A percentile compares a stretch with the other conserved stretches of the same genome.
Conservation (phyloP, 352 stramenopile genomes). For the Pelagophyceae sp. region DNA sequence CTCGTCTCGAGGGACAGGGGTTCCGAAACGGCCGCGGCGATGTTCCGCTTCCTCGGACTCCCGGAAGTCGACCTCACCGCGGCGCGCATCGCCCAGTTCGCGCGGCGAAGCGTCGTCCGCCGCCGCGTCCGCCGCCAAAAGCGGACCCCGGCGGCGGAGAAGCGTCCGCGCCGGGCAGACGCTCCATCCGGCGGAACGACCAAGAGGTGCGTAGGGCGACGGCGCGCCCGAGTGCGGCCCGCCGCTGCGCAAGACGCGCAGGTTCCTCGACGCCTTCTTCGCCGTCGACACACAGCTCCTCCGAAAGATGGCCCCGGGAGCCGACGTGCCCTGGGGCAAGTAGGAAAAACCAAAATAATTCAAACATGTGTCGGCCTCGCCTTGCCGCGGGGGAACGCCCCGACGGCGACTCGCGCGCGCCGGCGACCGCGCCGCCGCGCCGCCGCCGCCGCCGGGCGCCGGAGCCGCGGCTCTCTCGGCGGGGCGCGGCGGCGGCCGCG, state of each 20-base stretch:
- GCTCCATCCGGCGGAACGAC: background rate
- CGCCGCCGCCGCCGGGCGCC: too few species aligned
- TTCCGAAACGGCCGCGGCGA: too few species aligned
- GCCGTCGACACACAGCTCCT: background rate
- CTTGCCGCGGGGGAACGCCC: too few species aligned
- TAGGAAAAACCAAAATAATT: background rate
- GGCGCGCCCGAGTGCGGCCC: background rate
- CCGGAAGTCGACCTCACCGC: background rate
- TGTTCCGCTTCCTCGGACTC: background rate
- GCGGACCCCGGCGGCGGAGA: background rate
- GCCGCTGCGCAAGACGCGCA: background rate
- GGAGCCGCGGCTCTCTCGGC: too few species aligned
- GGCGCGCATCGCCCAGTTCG: background rate
- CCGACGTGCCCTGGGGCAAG: background rate
- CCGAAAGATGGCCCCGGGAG: background rate
- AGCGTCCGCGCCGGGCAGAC: background rate
- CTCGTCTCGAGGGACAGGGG: too few species aligned
- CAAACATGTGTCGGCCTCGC: background rate
- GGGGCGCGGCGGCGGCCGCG: too few species aligned
- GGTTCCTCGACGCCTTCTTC: background rate
- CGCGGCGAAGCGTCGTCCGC: background rate
- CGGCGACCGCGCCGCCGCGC: too few species aligned
- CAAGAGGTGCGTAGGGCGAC: background rate
- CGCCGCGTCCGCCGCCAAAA: background rate
- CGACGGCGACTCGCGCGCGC: too few species aligned